These are phyloP conservation scores for Verbena officinalis DNA, from an alignment of 257 asterid genomes.

Conservation along the genomic window DNA sequence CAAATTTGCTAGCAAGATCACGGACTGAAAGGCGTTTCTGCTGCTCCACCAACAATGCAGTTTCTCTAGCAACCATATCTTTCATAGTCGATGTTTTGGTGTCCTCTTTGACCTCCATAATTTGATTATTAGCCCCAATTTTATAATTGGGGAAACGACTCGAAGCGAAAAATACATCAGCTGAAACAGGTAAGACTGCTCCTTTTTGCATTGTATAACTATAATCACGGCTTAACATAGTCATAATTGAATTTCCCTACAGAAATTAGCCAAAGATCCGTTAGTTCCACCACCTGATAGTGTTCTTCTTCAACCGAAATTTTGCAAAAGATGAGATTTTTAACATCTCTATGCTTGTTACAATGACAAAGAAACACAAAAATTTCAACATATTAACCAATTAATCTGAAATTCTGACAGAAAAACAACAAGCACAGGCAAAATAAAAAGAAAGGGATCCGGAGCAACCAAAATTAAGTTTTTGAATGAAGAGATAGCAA, in stretches of 20 bases:
- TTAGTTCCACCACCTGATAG: conserved; percentile 4
- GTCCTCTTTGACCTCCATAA: conserved; percentile 74
- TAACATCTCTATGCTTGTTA: conserved; percentile 5
- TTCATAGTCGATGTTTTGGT: conserved; percentile 61
- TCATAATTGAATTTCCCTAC: conserved; percentile 50
- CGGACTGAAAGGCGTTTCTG: conserved; percentile 88
- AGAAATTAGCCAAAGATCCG: conserved; percentile 24
- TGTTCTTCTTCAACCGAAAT: conserved; percentile 2
- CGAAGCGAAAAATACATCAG: conserved; percentile 69
- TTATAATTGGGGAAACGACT: conserved; percentile 81
- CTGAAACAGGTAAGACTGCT: conserved; percentile 76
- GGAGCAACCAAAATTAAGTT: background rate
- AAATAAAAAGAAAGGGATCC: conserved; percentile 14
- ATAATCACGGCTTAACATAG: conserved; percentile 67
- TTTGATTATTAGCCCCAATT: conserved; percentile 76
- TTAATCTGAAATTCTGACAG: conserved; percentile 15
- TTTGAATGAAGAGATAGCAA: conserved; percentile 30
- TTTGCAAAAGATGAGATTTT: background rate
- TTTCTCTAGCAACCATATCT: conserved; percentile 74
- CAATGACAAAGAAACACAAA: conserved; percentile 1
- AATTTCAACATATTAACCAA: conserved; percentile 11
- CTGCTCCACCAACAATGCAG: conserved; percentile 79
- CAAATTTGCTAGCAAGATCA: conserved; percentile 87
- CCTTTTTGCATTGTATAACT: conserved; percentile 67
- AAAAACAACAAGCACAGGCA: conserved; percentile 12